Conservation (phyloP, 176 grass and related monocot genomes). For the Raddia distichophylla region DNA sequence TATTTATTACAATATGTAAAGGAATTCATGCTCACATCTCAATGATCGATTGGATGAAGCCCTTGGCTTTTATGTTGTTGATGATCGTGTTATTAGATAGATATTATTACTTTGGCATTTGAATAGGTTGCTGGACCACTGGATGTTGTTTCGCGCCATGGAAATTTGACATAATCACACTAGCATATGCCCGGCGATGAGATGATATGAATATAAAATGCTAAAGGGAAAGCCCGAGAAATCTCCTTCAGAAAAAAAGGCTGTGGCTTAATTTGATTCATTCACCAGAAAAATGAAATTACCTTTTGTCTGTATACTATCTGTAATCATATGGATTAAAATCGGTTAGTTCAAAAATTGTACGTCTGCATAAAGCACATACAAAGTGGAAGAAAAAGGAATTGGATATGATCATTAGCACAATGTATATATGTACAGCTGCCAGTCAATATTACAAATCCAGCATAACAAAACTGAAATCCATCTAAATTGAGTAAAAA, state of each 20-base stretch:
- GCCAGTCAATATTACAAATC: not conserved
- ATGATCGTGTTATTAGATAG: not conserved
- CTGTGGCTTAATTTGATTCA: not conserved
- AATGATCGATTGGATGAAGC: not conserved
- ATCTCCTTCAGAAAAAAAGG: not conserved
- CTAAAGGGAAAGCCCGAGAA: no score
- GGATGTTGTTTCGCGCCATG: not conserved
- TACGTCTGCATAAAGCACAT: not conserved
- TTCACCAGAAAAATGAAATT: not conserved
- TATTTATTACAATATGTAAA: not conserved
- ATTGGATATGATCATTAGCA: not conserved
- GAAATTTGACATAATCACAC: not conserved
- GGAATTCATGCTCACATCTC: not conserved
- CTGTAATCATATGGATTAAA: not conserved
- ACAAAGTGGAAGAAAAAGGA: not conserved
- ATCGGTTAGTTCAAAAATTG: not conserved
- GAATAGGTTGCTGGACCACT: not conserved
- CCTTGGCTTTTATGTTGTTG: not conserved
- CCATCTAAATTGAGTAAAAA: not conserved
- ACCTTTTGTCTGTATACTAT: not conserved
- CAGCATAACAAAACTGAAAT: not conserved
- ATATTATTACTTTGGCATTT: not conserved
- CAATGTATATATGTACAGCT: conserved; percentile 6
- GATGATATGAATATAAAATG: not conserved
- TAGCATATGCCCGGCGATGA: not conserved